phyloP scores from a whole-genome alignment of 78 protist species.

The Emiliania huxleyi region DNA sequence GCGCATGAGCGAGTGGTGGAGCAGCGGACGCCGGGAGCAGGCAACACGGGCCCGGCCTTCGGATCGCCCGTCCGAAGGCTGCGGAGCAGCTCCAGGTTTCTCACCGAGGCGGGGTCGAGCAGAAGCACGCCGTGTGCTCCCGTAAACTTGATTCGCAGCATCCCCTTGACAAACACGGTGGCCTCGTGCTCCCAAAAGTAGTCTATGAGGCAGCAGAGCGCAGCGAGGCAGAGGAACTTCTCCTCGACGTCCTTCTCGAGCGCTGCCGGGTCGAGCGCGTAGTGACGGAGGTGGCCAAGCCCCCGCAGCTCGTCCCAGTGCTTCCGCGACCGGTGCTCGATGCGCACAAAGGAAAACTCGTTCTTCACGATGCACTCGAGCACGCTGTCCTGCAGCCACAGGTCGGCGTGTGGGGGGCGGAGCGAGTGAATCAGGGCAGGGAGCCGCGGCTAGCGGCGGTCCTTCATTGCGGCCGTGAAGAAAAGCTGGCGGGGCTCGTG shows the following conservation, averaged over 20 bases:
- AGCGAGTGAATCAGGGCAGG: too few relatives aligned
- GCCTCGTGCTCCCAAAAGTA: neutral
- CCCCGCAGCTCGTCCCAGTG: neutral
- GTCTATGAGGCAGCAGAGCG: neutral
- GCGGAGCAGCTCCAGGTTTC: neutral
- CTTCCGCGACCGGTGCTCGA: neutral
- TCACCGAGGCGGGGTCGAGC: neutral
- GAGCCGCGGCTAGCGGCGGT: too few relatives aligned
- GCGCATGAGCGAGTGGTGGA: too few relatives aligned
- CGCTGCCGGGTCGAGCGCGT: neutral
- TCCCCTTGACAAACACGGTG: neutral
- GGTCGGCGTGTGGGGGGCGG: neutral
- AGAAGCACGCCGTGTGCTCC: neutral
- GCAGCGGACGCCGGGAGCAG: too few relatives aligned
- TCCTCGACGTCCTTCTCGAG: neutral
- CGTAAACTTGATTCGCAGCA: neutral
- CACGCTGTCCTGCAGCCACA: neutral
- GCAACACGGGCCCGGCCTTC: neutral
- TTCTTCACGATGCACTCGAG: neutral
- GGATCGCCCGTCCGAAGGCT: neutral
- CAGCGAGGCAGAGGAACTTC: neutral
- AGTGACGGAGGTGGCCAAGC: neutral
- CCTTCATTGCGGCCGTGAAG: neutral
- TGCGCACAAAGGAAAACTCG: neutral
- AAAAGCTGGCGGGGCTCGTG: neutral